Conservation (phyloP, 345 rosid species). For the Aurinia saxatilis region DNA sequence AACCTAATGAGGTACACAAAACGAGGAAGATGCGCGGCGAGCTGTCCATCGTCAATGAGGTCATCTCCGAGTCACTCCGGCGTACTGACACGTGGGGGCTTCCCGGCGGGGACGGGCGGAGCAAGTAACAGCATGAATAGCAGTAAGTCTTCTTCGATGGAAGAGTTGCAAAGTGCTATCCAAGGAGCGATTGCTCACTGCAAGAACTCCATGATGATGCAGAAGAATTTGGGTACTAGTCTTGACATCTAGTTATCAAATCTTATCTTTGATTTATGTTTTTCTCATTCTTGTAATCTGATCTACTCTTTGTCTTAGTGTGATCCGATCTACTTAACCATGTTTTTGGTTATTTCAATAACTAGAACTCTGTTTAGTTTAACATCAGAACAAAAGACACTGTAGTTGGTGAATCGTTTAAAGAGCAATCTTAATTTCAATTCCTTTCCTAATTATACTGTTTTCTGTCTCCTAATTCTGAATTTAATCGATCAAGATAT, state of each 20-base stretch:
- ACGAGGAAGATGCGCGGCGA: slow-evolving; percentile 54
- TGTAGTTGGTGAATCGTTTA: slow-evolving; percentile 15
- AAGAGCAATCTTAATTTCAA: slow-evolving; percentile 7
- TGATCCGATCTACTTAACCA: slow-evolving; percentile 14
- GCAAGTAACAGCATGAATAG: background rate
- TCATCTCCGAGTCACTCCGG: slow-evolving; percentile 95
- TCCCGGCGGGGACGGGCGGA: background rate
- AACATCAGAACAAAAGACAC: slow-evolving; percentile 14
- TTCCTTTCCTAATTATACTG: background rate
- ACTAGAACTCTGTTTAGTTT: slow-evolving; percentile 3
- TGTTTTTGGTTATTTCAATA: background rate
- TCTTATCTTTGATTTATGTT: background rate
- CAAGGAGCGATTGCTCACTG: slow-evolving; percentile 94
- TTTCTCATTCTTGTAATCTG: background rate
- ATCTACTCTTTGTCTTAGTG: slow-evolving; percentile 16
- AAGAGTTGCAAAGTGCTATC: slow-evolving; percentile 83
- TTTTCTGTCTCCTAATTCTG: background rate
- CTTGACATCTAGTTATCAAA: slow-evolving; percentile 18
- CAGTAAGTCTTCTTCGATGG: slow-evolving; percentile 57
- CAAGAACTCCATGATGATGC: slow-evolving; percentile 74
- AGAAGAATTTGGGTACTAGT: slow-evolving; percentile 43
- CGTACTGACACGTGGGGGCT: slow-evolving; percentile 41
- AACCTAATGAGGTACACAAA: slow-evolving; percentile 62
- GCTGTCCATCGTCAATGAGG: slow-evolving; percentile 87
- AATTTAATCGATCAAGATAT: background rate